Evolutionary conservation across 202 grass and related monocot genomes (phyloP).

Genomic region (Zizania palustris): DNA sequence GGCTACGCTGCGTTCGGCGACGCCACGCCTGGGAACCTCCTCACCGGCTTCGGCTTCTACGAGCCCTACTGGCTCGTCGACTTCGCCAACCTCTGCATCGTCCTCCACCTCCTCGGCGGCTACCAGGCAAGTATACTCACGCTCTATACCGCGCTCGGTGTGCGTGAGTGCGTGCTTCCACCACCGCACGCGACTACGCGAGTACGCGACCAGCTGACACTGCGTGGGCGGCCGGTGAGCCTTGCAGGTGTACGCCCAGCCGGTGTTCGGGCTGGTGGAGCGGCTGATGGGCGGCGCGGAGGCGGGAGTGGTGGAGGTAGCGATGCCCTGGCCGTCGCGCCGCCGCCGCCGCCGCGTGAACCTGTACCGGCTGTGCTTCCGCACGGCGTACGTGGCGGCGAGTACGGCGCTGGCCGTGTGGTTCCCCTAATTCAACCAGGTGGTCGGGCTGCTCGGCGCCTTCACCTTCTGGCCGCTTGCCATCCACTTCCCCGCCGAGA

Average conservation of each 20-base stretch:
- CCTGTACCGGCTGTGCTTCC: conserved; percentile 62
- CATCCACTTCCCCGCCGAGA: conserved; percentile 85
- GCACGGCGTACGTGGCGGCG: conserved; percentile 60
- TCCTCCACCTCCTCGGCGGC: conserved; percentile 72
- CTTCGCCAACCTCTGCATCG: conserved; percentile 68
- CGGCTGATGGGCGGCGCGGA: conserved; percentile 33
- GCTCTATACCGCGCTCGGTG: too few species aligned
- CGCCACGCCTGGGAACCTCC: conserved; percentile 74
- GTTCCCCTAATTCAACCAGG: conserved; percentile 89
- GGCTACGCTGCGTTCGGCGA: conserved; percentile 92
- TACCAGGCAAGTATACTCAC: conserved; percentile 61
- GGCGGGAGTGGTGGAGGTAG: conserved; percentile 41
- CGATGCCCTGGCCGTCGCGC: conserved; percentile 37
- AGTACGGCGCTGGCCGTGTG: conserved; percentile 72
- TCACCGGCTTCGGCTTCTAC: conserved; percentile 82
- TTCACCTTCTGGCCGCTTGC: conserved; percentile 76
- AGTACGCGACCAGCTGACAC: background rate
- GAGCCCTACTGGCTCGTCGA: conserved; percentile 89
- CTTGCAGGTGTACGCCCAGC: conserved; percentile 70
- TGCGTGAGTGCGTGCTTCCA: background rate
- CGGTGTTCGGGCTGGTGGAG: conserved; percentile 67
- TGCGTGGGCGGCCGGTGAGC: too few species aligned
- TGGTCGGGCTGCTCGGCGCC: conserved; percentile 70
- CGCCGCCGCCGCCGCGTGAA: conserved; percentile 40
- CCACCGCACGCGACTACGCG: background rate